Percentiles rank a stretch among this genome's conserved stretches.
phyloP scores from a whole-genome alignment of 768 basidiomycete species.

The Mycena maculata region DNA sequence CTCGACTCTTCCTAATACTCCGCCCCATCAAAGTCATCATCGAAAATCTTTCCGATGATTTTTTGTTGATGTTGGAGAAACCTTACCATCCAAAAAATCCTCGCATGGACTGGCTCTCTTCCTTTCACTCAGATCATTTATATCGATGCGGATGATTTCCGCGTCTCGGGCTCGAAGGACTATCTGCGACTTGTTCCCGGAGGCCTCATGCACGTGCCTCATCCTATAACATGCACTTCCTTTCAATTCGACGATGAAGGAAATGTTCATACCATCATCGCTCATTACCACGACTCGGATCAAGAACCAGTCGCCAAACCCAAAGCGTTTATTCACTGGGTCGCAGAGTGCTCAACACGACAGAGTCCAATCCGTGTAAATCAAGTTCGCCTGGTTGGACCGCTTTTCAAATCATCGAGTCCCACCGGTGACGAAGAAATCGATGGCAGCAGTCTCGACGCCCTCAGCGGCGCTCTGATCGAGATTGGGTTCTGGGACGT shows the following conservation, averaged over 20 bases:
- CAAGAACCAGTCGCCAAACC: slow-evolving; percentile 76
- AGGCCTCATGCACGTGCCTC: slow-evolving; percentile 91
- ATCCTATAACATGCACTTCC: slow-evolving; percentile 90
- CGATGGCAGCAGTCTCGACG: slow-evolving; percentile 44
- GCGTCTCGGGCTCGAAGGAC: slow-evolving; percentile 89
- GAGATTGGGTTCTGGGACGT: background rate
- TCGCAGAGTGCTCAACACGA: slow-evolving; percentile 81
- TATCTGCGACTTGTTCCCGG: slow-evolving; percentile 98
- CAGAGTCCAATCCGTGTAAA: slow-evolving; percentile 85
- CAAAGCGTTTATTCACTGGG: slow-evolving; percentile 97
- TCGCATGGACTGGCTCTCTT: slow-evolving; percentile 78
- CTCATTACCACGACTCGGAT: slow-evolving; percentile 79
- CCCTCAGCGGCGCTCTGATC: background rate
- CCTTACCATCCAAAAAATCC: slow-evolving; percentile 94
- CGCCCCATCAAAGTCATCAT: slow-evolving; percentile 90
- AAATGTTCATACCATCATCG: slow-evolving; percentile 80
- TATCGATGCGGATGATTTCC: slow-evolving; percentile 94
- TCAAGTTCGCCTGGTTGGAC: slow-evolving; percentile 91
- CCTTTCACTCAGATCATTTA: slow-evolving; percentile 90
- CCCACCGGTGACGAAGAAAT: slow-evolving; percentile 87
- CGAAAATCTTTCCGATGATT: slow-evolving; percentile 90
- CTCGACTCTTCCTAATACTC: slow-evolving; percentile 90
- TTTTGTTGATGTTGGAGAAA: slow-evolving; percentile 86
- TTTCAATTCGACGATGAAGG: slow-evolving; percentile 81
- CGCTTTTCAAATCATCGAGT: slow-evolving; percentile 92